Evolutionary conservation across 306 rosid species (phyloP).

Genomic region (Coriaria nepalensis): DNA sequence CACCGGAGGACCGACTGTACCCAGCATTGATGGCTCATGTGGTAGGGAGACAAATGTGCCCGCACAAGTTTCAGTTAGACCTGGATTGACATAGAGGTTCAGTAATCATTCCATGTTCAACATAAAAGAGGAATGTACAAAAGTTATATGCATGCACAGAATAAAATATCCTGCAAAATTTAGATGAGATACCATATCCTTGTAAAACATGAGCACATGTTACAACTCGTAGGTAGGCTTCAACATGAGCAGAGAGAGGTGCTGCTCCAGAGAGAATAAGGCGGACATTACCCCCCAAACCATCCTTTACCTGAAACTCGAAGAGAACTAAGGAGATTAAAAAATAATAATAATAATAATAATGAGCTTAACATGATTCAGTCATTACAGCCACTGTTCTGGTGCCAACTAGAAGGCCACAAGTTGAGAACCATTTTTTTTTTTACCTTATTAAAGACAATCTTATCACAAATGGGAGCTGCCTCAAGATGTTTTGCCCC

Average conservation of each 20-base stretch:
- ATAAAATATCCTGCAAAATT: neutral
- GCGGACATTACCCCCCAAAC: slow-evolving; percentile 85
- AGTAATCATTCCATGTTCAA: slow-evolving; percentile 11
- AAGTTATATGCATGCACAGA: neutral
- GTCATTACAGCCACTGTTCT: neutral
- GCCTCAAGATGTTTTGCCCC: slow-evolving; percentile 44
- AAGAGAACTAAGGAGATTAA: too few relatives aligned
- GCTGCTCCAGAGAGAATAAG: slow-evolving; percentile 95
- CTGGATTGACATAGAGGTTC: slow-evolving; percentile 30
- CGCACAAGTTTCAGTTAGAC: slow-evolving; percentile 92
- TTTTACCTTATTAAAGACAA: slow-evolving; percentile 78
- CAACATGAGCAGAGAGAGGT: slow-evolving; percentile 74
- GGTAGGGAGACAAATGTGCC: slow-evolving; percentile 92
- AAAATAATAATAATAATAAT: slow-evolving; percentile 15
- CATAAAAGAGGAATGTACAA: slow-evolving; percentile 2
- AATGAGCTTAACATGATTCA: slow-evolving; percentile 19
- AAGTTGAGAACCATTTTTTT: neutral
- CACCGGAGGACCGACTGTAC: slow-evolving; percentile 96
- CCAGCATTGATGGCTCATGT: slow-evolving; percentile 66
- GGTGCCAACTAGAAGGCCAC: too few relatives aligned
- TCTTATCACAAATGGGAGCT: slow-evolving; percentile 57
- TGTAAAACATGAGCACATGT: slow-evolving; percentile 84
- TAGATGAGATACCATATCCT: slow-evolving; percentile 71
- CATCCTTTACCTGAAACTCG: slow-evolving; percentile 57
- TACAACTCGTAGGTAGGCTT: slow-evolving; percentile 72